A percentile compares a stretch with the other conserved stretches of the same genome.
These are phyloP conservation scores for Hyparrhenia diplandra DNA, from an alignment of 176 grass and related monocot genomes.

Conservation along the genomic window DNA sequence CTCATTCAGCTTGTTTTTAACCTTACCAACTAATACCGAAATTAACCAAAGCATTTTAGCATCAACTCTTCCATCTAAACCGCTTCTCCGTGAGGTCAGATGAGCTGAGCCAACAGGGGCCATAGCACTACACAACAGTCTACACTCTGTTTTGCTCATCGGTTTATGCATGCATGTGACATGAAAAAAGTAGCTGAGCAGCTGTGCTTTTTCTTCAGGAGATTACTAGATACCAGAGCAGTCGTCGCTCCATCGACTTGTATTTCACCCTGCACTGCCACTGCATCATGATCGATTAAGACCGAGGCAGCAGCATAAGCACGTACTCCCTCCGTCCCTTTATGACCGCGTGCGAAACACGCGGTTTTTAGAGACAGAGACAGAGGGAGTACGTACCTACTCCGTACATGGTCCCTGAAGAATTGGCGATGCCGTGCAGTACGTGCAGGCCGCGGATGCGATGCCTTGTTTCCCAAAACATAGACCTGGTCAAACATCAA, in stretches of 20 bases:
- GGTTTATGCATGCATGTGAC: background rate
- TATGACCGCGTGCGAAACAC: too few species aligned
- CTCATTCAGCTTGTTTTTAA: too few species aligned
- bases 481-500: background rate
- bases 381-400: too few species aligned
- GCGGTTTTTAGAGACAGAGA: too few species aligned
- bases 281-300: background rate
- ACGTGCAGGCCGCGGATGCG: too few species aligned
- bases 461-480: background rate
- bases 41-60: background rate
- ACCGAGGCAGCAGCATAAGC: background rate
- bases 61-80: background rate
- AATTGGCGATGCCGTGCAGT: too few species aligned
- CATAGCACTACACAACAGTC: too few species aligned
- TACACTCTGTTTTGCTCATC: too few species aligned
- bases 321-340: too few species aligned
- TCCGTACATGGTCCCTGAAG: background rate
- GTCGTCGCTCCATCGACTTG: too few species aligned
- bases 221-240: background rate
- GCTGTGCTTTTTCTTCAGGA: background rate
- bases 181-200: background rate
- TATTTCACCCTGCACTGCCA: too few species aligned
- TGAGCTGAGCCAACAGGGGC: background rate
- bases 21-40: background rate
- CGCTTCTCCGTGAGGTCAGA: background rate